phyloP scores from a whole-genome alignment of 352 stramenopile species.

The Globisporangium radiosum region DNA sequence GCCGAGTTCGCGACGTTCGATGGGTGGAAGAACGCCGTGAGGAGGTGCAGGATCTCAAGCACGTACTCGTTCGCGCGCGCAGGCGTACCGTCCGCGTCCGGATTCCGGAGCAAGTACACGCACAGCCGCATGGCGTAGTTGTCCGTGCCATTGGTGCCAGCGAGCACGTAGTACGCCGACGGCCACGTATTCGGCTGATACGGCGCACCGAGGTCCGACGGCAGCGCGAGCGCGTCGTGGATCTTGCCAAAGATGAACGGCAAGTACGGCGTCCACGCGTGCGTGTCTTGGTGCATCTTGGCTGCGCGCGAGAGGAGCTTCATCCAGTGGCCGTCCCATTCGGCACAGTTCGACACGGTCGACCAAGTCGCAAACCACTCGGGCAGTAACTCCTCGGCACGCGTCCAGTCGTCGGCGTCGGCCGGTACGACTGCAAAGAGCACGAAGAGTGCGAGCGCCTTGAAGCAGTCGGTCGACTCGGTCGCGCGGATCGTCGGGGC shows the following conservation, averaged over 20 bases:
- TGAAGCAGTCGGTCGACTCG: constrained; percentile 49
- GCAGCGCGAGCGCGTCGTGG: constrained; percentile 47
- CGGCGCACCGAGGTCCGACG: constrained; percentile 54
- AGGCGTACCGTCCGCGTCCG: constrained; percentile 8
- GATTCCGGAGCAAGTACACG: constrained; percentile 38
- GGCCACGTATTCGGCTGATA: constrained; percentile 63
- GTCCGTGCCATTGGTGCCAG: constrained; percentile 51
- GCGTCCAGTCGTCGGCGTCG: constrained; percentile 3
- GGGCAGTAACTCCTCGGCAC: constrained; percentile 25
- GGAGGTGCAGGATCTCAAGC: constrained; percentile 44
- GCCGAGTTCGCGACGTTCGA: constrained; percentile 61
- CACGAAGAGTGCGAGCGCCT: constrained; percentile 54
- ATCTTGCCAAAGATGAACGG: constrained; percentile 67
- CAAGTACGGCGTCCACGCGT: constrained; percentile 26
- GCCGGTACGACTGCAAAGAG: constrained; percentile 30
- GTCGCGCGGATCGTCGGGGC: constrained; percentile 30
- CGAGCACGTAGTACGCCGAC: constrained; percentile 34
- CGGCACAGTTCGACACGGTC: constrained; percentile 35
- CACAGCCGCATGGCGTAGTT: constrained; percentile 49
- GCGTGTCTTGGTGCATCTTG: constrained; percentile 35
- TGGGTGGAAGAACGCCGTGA: constrained; percentile 70
- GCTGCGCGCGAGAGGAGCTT: constrained; percentile 56
- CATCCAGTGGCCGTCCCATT: constrained; percentile 76
- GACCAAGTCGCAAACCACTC: constrained; percentile 57
- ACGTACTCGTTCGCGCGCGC: constrained; percentile 35